A percentile compares a stretch with the other conserved stretches of the same genome.
These are phyloP conservation scores for Lactifluus volemus DNA, from an alignment of 768 basidiomycete genomes.

Conservation along the genomic window DNA sequence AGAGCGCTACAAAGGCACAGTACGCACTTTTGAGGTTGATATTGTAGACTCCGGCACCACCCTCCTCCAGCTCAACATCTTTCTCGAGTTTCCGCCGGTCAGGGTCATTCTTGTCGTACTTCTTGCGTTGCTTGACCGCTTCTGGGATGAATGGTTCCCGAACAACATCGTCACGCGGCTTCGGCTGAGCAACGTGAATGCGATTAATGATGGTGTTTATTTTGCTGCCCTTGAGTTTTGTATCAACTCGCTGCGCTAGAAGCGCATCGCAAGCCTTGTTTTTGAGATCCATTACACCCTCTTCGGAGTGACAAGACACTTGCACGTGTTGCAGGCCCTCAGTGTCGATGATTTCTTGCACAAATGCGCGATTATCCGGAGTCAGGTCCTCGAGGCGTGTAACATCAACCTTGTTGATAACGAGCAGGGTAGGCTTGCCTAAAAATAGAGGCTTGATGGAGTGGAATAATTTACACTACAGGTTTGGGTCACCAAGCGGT, in stretches of 20 bases:
- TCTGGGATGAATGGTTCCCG: slow-evolving; percentile 89
- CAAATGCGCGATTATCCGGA: slow-evolving; percentile 64
- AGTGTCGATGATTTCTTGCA: slow-evolving; percentile 76
- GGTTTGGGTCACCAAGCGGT: not conserved
- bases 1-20: not conserved
- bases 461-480: slow-evolving; percentile 94
- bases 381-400: slow-evolving; percentile 78
- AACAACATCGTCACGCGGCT: slow-evolving; percentile 82
- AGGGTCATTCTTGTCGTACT: slow-evolving; percentile 84
- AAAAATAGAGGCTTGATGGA: slow-evolving; percentile 97
- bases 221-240: slow-evolving; percentile 89
- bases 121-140: slow-evolving; percentile 59
- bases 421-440: slow-evolving; percentile 87
- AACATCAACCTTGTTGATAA: slow-evolving; percentile 98
- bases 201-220: slow-evolving; percentile 90
- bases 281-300: slow-evolving; percentile 96
- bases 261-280: slow-evolving; percentile 93
- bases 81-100: slow-evolving; percentile 62
- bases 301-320: slow-evolving; percentile 92
- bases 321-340: slow-evolving; percentile 71
- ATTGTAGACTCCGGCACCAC: slow-evolving; percentile 86
- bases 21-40: slow-evolving; percentile 80
- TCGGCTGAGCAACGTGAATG: slow-evolving; percentile 91
- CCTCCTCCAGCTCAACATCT: slow-evolving; percentile 80
- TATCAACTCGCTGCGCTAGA: slow-evolving; percentile 89